Conservation (phyloP, 176 grass and related monocot species). For the Miscanthus lutarioriparius region DNA sequence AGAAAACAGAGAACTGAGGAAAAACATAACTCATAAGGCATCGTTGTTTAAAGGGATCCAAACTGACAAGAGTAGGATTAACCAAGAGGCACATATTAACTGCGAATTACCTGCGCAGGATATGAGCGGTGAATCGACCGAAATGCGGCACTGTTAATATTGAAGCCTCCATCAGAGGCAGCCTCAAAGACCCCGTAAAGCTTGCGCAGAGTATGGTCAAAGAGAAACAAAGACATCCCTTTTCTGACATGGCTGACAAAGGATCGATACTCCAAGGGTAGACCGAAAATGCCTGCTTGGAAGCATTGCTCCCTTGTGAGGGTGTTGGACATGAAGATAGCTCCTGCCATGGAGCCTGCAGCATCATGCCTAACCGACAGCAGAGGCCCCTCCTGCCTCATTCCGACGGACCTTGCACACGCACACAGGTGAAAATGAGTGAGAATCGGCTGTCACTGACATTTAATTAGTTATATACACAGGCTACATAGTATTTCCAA, state of each 20-base stretch:
- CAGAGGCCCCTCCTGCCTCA: conserved; percentile 1
- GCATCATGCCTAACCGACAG: not conserved
- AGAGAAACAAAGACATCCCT: conserved; percentile 67
- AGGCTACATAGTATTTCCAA: not conserved
- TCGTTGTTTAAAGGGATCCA: not conserved
- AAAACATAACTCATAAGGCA: not conserved
- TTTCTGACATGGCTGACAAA: conserved; percentile 49
- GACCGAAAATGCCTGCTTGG: conserved; percentile 28
- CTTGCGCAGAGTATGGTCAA: conserved; percentile 50
- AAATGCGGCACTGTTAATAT: conserved; percentile 44
- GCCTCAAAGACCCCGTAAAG: conserved; percentile 69
- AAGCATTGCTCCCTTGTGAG: conserved; percentile 51
- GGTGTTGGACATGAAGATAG: conserved; percentile 75
- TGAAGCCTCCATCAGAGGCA: conserved; percentile 44
- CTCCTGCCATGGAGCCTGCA: conserved; percentile 39
- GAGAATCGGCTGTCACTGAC: not conserved
- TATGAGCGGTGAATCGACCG: conserved; percentile 6
- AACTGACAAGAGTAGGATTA: not conserved
- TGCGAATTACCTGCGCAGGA: conserved; percentile 57
- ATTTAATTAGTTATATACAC: not conserved
- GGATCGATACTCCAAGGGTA: conserved; percentile 31
- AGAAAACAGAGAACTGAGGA: not conserved
- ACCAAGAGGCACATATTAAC: conserved; percentile 15
- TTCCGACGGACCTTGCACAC: conserved; percentile 31
- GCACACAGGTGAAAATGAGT: not conserved